Evolutionary conservation across 2,329 filamentous ascomycete species (phyloP).

Genomic region (Colletotrichum sp.): DNA sequence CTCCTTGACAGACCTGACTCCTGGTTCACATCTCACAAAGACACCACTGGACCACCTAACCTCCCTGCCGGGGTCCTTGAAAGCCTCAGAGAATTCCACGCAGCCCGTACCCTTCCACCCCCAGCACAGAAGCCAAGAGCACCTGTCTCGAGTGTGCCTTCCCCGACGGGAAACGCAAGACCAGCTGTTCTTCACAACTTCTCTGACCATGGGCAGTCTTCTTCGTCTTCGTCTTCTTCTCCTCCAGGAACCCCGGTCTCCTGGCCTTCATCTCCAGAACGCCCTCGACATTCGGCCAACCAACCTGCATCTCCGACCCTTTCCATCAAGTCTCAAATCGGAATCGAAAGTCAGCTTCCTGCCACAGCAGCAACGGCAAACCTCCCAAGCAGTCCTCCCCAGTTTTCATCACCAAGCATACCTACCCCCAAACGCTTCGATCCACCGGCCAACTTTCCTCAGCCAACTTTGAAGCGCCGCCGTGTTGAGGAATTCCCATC

Average conservation of each 20-base stretch:
- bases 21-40: constrained; percentile 37
- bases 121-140: constrained; percentile 9
- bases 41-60: constrained; percentile 30
- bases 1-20: constrained; percentile 39
- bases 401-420: not conserved
- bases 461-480: not conserved
- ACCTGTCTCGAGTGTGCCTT: not conserved
- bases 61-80: constrained; percentile 42
- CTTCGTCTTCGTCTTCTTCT: not conserved
- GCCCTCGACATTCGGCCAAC: not conserved
- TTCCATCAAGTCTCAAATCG: constrained; percentile 15
- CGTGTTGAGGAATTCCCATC: constrained; percentile 4
- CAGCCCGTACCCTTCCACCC: constrained; percentile 12
- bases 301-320: not conserved
- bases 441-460: not conserved
- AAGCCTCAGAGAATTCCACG: constrained; percentile 27
- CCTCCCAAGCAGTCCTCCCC: constrained; percentile 10
- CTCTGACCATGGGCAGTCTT: not conserved
- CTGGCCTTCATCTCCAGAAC: constrained; percentile 28
- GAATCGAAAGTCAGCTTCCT: not conserved
- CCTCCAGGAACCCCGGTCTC: constrained; percentile 2
- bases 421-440: not conserved
- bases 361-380: not conserved
- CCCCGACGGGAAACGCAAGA: not conserved
- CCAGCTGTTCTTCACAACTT: not conserved